Conservation (phyloP, 306 rosid species). For the Lathyrus aphaca region DNA sequence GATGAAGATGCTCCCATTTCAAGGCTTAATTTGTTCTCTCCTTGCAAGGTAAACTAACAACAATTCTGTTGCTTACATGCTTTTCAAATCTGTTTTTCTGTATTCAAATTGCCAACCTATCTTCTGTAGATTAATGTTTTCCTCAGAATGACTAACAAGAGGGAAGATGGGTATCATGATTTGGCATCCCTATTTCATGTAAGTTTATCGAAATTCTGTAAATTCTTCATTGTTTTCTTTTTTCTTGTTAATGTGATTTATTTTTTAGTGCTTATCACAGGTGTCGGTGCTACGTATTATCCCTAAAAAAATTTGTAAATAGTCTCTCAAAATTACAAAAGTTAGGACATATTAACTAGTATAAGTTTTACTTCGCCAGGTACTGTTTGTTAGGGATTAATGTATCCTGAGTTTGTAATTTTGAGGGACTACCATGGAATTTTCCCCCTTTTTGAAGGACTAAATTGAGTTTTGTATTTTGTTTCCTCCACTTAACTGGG, state of each 20-base stretch:
- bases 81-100: slow-evolving; percentile 30
- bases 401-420: neutral
- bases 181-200: slow-evolving; percentile 97
- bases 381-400: neutral
- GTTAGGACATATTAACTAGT: neutral
- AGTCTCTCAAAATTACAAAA: slow-evolving; percentile 1
- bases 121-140: slow-evolving; percentile 74
- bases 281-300: too few species aligned
- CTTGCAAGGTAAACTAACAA: slow-evolving; percentile 76
- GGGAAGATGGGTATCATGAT: slow-evolving; percentile 97
- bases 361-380: neutral
- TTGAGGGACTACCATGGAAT: neutral
- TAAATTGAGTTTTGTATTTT: neutral
- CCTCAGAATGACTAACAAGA: slow-evolving; percentile 86
- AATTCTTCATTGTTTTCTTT: slow-evolving; percentile 29
- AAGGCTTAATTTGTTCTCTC: slow-evolving; percentile 88
- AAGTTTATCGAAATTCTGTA: slow-evolving; percentile 41
- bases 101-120: slow-evolving; percentile 21
- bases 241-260: slow-evolving; percentile 5
- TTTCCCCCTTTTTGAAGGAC: neutral
- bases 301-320: too few species aligned
- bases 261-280: too few species aligned
- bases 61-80: neutral
- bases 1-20: slow-evolving; percentile 79
- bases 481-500: neutral